phyloP scores from a whole-genome alignment of 2,329 filamentous ascomycete species.

The Aaosphaeria pasadenensis region DNA sequence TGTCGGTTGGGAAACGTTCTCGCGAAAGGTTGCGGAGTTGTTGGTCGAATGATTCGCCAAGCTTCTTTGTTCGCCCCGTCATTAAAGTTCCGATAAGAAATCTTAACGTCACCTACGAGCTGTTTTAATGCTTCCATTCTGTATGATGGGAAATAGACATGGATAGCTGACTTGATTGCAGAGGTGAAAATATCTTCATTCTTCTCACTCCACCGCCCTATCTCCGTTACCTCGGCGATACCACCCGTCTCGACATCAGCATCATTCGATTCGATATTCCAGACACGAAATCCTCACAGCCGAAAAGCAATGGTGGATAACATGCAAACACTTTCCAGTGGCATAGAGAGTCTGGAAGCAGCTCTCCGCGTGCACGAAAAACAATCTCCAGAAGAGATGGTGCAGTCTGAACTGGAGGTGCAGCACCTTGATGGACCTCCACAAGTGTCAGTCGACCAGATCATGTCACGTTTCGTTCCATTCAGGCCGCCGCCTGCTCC shows the following conservation, averaged over 20 bases:
- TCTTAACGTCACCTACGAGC: no score
- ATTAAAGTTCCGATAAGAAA: no score
- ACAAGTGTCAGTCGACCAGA: background rate
- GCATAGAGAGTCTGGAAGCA: constrained; percentile 39
- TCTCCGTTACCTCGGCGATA: constrained; percentile 80
- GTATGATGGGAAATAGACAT: no score
- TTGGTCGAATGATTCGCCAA: no score
- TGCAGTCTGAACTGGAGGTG: constrained; percentile 38
- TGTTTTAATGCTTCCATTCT: no score
- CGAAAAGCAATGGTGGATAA: constrained; percentile 46
- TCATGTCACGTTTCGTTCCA: constrained; percentile 59
- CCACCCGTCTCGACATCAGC: constrained; percentile 68
- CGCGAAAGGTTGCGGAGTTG: no score
- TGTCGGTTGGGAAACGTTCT: no score
- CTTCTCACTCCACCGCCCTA: constrained; percentile 93
- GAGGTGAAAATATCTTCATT: constrained; percentile 87
- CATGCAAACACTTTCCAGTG: constrained; percentile 45
- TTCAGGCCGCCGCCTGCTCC: constrained; percentile 85
- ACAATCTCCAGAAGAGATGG: constrained; percentile 31
- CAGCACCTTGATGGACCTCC: background rate
- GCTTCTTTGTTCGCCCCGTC: no score
- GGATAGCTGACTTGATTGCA: constrained; percentile 37
- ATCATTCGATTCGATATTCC: constrained; percentile 81
- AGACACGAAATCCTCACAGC: constrained; percentile 50
- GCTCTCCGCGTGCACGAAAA: constrained; percentile 30